A percentile compares a stretch with the other conserved stretches of the same genome.
Evolutionary conservation across 495 filamentous ascomycete genomes (phyloP).

Genomic region (Pseudoneurospora amorphoporcata): DNA sequence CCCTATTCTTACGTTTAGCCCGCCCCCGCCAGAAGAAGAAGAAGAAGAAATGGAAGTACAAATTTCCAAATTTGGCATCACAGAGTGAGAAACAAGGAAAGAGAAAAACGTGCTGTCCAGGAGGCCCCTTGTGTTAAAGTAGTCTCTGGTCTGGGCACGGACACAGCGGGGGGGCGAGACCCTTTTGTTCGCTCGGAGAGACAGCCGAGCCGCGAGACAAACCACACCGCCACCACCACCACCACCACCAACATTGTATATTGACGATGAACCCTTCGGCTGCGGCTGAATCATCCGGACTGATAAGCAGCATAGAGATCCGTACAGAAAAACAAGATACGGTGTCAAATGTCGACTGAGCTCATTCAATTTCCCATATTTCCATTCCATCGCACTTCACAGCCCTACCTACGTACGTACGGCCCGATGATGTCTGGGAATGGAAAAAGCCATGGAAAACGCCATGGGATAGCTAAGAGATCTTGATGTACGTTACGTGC

Average conservation of each 20-base stretch:
- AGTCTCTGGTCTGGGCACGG: background rate
- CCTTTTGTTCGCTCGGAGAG: background rate
- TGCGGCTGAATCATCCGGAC: background rate
- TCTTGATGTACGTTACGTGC: background rate
- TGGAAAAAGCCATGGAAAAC: too few species aligned
- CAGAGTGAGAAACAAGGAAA: background rate
- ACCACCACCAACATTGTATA: background rate
- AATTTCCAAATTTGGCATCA: constrained; percentile 1
- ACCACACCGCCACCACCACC: background rate
- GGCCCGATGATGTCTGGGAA: too few species aligned
- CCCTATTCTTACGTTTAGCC: background rate
- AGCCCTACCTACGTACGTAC: too few species aligned
- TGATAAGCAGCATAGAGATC: background rate
- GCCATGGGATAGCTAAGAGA: too few species aligned
- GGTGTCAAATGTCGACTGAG: background rate
- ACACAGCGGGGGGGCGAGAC: background rate
- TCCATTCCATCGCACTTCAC: background rate
- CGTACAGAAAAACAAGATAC: background rate
- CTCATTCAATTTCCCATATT: background rate
- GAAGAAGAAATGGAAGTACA: background rate
- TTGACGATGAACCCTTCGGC: background rate
- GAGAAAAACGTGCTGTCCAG: background rate
- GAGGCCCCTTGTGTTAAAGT: background rate
- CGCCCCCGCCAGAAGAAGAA: background rate
- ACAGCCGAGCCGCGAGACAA: background rate